Evolutionary conservation across 192 early-diverging fungal species (phyloP).

Genomic region (Backusella tuberculispora): DNA sequence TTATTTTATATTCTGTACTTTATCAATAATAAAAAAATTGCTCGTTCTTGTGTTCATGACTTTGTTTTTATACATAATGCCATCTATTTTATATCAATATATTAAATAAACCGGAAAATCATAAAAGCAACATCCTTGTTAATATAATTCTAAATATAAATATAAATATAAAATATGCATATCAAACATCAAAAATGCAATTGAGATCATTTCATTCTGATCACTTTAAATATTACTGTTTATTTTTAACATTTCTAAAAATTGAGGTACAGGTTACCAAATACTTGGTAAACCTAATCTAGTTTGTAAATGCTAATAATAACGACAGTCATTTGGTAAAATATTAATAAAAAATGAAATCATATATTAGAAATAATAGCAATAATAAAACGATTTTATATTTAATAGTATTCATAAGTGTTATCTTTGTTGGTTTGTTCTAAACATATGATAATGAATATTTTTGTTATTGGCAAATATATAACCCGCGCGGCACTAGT

Average conservation of each 20-base stretch:
- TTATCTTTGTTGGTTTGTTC: too few species aligned
- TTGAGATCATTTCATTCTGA: too few species aligned
- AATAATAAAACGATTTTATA: not conserved
- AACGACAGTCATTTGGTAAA: not conserved
- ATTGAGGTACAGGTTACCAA: not conserved
- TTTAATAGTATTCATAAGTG: not conserved
- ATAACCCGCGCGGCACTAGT: not conserved
- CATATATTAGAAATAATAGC: not conserved
- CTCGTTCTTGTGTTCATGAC: not conserved
- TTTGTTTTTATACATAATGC: not conserved
- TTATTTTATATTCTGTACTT: not conserved
- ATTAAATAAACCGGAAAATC: too few species aligned
- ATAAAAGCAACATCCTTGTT: too few species aligned
- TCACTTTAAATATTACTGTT: not conserved
- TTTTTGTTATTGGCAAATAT: conserved; percentile 1
- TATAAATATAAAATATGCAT: too few species aligned
- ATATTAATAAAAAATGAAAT: not conserved
- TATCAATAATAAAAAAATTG: not conserved
- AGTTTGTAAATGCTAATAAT: not conserved
- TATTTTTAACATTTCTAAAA: not conserved
- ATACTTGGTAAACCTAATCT: not conserved
- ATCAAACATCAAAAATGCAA: too few species aligned
- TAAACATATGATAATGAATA: not conserved
- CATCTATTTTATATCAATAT: too few species aligned
- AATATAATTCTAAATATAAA: too few species aligned